Evolutionary conservation across 805 yeast species (phyloP), one percentile per base, ranked within the genome.

Genomic region (Yarrowia deformans): DNA sequence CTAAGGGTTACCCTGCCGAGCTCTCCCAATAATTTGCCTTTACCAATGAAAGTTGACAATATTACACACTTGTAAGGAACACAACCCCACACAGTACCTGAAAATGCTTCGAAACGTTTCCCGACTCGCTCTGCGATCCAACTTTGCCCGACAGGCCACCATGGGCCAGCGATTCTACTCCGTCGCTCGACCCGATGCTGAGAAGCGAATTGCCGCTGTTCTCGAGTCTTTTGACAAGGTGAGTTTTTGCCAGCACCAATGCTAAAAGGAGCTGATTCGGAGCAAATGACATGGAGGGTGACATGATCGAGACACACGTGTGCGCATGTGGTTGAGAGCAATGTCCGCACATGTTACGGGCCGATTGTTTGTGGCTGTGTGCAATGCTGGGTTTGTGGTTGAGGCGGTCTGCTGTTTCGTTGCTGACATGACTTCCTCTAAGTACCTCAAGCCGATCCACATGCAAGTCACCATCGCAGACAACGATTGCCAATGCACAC

Each of bases 171-270:
- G 85, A 73, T 78, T 85, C 77, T 89, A 88, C 81, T 77, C 84
- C 45, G 85, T 93, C 74, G 82, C 89, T 71, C 86, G 87, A 77
- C 90, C 88, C 49, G 97, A 91, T 77, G 93, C 93, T 72, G 85
- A 92, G 74, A 83, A 85, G 72, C 88, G 98, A 81, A 90, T 95
- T 68, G 81, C 89, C 71, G 91, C 90, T 75, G 97, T 95, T 69
- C 84, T 89, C 79, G 83, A 83, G 77, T 83, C 88, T 19, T 85
- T 88, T 73, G 84, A 83, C 78, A 87, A 88, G 80, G 84, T 84
- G 72, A 80, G 85, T 82, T 84, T 56, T 72, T 74, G 49, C 29
- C 43, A 52, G 14, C 39, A 29, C 52, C 5, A 19, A 29, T 29
- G 52, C 19, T 32, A 19, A 14, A 32, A 32, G 34, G 3, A 5